Evolutionary conservation across 176 grass and related monocot species (phyloP), one percentile per base, ranked within the genome.

Genomic region (Guadua angustifolia): DNA sequence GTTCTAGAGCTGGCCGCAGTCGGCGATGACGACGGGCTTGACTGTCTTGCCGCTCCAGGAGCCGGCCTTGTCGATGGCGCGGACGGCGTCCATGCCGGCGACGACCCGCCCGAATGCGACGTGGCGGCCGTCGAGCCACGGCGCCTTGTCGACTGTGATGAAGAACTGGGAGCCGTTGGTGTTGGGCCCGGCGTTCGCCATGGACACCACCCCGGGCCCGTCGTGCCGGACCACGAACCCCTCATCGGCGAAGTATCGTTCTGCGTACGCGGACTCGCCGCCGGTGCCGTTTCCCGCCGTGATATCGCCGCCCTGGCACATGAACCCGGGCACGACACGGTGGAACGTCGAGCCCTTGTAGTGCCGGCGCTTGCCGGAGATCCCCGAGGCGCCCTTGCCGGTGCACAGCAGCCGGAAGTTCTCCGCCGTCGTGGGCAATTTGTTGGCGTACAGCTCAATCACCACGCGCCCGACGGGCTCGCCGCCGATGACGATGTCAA

Each of bases 101-200:
- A 78, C 81, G 55, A 88, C 89, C 47, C 73, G 85, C 42, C 89
- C 85, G 81, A 91, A 91, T 6, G 86, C 89, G 64, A 91, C 89
- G 77, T 91, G 89, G 10, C 70, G 78, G 44, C 64, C 64, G 82
- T 91, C 89, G 7, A 91, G 89, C 89, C 85, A 91, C 69, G 85
- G 81, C 45, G 89, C 82, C 62, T 15, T 13, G 43, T 10, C 76
- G 71, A 83, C 80, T 81, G 81, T 84, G 81, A 91, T 88, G 82
- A 91, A 91, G 81, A 91, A 91, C 85, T 91, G 85, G 45, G 89
- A 91, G 3, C 89, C 85, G 65, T 91, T 91, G 65, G 85, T 91
- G 77, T 91, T 85, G 70, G 89, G 85, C 22, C 89, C 89, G 35
- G 89, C 76, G 82, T 91, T 91, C 42, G 85, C 89, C 89, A 91